Base-by-base conservation (phyloP, 1,284 basidiomycete genomes). In the Boletus holoroseus region DNA sequence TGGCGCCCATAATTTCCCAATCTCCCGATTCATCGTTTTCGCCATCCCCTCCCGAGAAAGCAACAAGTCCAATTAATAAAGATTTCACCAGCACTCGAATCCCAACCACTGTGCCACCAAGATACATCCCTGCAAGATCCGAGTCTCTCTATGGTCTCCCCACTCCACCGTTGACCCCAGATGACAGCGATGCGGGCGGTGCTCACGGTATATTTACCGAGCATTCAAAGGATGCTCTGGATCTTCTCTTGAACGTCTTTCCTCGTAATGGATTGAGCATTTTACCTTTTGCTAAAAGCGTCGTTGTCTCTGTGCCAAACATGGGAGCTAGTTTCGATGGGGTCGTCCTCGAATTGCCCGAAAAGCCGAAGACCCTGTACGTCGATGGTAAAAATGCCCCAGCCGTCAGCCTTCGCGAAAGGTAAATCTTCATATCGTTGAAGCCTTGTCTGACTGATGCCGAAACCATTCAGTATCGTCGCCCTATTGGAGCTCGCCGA, bases 401-500 rank as follows among this genome's bases (percentile, higher is more conserved):
- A 52, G 76, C 79, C 22, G 82, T 90, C 59, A 83, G 80, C 65
- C 73, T 91, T 36, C 77, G 87, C 58, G 88, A 91, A 75, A 90
- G 88, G 87, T 88, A 56, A 36, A 31, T 43, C 36, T 47, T 51
- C 39, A 18, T 44, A 36, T 55, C 51, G 44, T 43, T 30, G 24
- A 28, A n/a, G 39, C 20, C 15, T 15, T 24, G 24, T 38, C 24
- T 6, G 5, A 24, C 54, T 55, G 36, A 54, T 38, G 37, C 42
- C 55, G 47, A 55, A 22, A 16, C 48, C 12, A 3, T 54, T 13
- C 48, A 91, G 88, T 66, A 83, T 91, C 60, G 87, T 91, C 34
- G 88, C 88, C 44, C 75, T 91, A 34, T 72, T 91, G 55, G 88
- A 91, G 62, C 74, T 91, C 26, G 88, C 88, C 49, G 85, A 88